These are phyloP conservation scores for Eucalyptus curtisii DNA, from an alignment of 345 rosid species.

Conservation along the genomic window DNA sequence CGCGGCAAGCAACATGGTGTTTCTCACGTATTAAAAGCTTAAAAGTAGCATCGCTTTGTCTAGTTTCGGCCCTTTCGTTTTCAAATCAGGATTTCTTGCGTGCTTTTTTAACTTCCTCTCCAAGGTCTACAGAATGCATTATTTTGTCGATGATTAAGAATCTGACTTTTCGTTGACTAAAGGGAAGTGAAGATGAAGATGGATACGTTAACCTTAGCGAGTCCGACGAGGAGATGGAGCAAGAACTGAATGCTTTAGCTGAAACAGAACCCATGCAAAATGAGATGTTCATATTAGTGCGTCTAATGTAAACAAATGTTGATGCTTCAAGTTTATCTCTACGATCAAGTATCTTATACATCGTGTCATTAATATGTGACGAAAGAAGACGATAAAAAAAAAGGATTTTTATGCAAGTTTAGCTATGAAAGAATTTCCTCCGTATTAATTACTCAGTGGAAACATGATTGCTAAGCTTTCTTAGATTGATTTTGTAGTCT, in stretches of 20 bases:
- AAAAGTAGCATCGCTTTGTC: neutral
- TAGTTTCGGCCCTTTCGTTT: neutral
- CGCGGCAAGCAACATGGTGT: neutral
- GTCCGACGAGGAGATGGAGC: neutral
- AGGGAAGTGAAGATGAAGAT: neutral
- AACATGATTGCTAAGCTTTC: neutral
- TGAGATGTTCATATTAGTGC: neutral
- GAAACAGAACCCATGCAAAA: neutral
- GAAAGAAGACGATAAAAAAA: neutral
- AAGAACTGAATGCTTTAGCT: neutral
- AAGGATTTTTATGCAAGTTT: neutral
- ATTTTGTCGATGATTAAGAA: neutral
- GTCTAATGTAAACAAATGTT: neutral
- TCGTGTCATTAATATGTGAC: neutral
- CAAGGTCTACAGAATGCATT: neutral
- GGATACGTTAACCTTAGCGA: neutral
- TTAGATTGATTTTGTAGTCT: neutral
- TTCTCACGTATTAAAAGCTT: neutral
- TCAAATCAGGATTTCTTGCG: neutral
- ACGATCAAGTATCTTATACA: neutral
- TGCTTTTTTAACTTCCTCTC: neutral
- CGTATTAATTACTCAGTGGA: neutral
- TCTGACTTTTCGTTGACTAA: neutral
- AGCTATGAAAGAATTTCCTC: neutral
- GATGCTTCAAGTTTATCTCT: neutral